Evolutionary conservation across 176 grass and related monocot genomes (phyloP).

Genomic region (Carex parvula): DNA sequence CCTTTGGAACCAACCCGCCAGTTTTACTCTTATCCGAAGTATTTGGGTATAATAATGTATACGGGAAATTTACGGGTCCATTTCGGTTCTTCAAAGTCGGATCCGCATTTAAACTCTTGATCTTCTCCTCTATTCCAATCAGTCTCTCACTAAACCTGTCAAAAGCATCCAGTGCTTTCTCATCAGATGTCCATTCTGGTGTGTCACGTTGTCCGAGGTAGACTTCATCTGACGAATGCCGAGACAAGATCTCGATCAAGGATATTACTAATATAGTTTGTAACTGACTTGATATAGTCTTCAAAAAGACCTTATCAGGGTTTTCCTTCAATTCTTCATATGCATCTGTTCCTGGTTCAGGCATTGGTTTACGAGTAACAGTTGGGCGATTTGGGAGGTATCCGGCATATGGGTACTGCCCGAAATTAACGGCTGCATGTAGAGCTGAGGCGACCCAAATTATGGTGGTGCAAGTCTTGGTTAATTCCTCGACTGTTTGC

Average conservation of each 20-base stretch:
- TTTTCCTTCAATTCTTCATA: conserved; percentile 29
- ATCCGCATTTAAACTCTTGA: conserved; percentile 32
- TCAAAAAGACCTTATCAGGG: conserved; percentile 42
- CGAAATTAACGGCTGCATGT: conserved; percentile 71
- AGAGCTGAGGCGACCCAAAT: conserved; percentile 72
- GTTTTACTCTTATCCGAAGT: conserved; percentile 52
- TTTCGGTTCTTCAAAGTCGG: conserved; percentile 46
- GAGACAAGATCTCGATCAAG: conserved; percentile 62
- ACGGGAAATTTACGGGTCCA: conserved; percentile 51
- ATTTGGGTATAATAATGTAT: conserved; percentile 62
- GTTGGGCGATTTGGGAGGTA: conserved; percentile 70
- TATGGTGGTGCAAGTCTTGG: conserved; percentile 55
- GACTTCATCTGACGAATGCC: conserved; percentile 67
- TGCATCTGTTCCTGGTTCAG: conserved; percentile 12
- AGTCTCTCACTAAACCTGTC: conserved; percentile 32
- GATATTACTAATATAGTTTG: conserved; percentile 52
- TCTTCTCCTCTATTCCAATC: conserved; percentile 37
- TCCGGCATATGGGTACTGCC: conserved; percentile 57
- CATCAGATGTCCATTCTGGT: conserved; percentile 54
- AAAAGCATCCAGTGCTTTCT: conserved; percentile 41
- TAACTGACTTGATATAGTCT: conserved; percentile 58
- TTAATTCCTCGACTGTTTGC: conserved; percentile 45
- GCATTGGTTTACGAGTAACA: conserved; percentile 46
- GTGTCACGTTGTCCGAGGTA: conserved; percentile 68
- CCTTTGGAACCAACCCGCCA: conserved; percentile 30